A percentile compares a stretch with the other conserved stretches of the same genome.
phyloP scores from a whole-genome alignment of 2,329 filamentous ascomycete genomes.

The Trichoderma atroviride region DNA sequence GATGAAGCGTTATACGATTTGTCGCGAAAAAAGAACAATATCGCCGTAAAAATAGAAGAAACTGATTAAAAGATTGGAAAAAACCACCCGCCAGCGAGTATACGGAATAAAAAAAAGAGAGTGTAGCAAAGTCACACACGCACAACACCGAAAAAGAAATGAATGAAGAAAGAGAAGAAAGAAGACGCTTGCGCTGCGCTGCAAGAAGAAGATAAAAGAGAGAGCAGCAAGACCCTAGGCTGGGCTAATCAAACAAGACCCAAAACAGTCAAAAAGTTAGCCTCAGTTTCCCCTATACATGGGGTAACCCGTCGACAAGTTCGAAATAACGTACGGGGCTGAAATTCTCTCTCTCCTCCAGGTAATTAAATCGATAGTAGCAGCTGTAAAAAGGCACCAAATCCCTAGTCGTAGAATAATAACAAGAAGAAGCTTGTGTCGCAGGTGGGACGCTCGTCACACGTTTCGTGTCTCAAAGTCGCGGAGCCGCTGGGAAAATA shows the following conservation, averaged over 20 bases:
- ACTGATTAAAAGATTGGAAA: not conserved
- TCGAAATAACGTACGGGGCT: constrained; percentile 10
- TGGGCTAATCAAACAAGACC: constrained; percentile 1
- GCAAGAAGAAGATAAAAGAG: not conserved
- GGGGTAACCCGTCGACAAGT: not conserved
- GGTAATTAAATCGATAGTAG: not conserved
- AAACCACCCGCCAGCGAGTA: constrained; percentile 25
- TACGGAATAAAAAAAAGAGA: not conserved
- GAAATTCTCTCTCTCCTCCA: not conserved
- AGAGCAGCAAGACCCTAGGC: not conserved
- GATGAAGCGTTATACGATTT: not conserved
- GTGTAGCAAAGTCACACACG: not conserved
- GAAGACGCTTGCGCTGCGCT: constrained; percentile 1
- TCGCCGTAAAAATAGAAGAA: not conserved
- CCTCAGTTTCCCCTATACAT: not conserved
- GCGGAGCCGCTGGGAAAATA: constrained; percentile 9
- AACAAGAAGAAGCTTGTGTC: constrained; percentile 1
- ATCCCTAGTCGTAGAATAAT: not conserved
- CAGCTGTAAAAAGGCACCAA: not conserved
- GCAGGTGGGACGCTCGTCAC: constrained; percentile 26
- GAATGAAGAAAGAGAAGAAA: constrained; percentile 17
- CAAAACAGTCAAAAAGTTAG: not conserved
- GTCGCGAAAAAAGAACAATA: not conserved
- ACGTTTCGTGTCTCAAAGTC: constrained; percentile 26
- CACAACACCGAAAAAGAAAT: constrained; percentile 12